phyloP scores from a whole-genome alignment of 257 asterid species.

The Echium plantagineum region DNA sequence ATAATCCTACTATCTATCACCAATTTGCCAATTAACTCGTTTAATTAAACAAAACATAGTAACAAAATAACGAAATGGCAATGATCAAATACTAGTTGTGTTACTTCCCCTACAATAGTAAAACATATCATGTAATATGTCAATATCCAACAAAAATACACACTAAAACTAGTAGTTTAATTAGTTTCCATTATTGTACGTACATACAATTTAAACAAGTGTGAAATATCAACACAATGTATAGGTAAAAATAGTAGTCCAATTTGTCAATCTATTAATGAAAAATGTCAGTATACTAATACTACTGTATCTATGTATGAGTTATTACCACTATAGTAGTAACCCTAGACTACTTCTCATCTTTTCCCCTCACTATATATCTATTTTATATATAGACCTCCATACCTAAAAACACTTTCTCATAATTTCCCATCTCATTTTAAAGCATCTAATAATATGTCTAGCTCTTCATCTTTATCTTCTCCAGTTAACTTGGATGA shows the following conservation, averaged over 20 bases:
- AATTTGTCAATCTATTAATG: not conserved
- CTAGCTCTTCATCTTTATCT: slow-evolving; percentile 21
- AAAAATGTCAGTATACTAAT: not conserved
- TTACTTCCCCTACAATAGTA: too few relatives aligned
- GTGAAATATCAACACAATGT: too few relatives aligned
- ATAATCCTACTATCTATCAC: too few relatives aligned
- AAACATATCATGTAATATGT: too few relatives aligned
- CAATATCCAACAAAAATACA: too few relatives aligned
- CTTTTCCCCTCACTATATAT: not conserved
- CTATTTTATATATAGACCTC: not conserved
- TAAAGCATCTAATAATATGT: slow-evolving; percentile 9
- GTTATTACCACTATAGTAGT: not conserved
- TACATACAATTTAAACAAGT: too few relatives aligned
- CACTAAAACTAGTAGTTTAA: not conserved
- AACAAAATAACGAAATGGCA: too few relatives aligned
- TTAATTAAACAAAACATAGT: too few relatives aligned
- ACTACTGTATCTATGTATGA: too few relatives aligned
- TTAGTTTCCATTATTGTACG: not conserved
- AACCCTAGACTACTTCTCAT: not conserved
- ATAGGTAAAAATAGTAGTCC: not conserved
- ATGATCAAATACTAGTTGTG: too few relatives aligned
- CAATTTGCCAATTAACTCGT: too few relatives aligned
- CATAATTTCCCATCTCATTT: not conserved
- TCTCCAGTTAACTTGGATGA: slow-evolving; percentile 18
- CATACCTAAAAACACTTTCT: not conserved